A percentile compares a stretch with the other conserved stretches of the same genome.
Conservation (phyloP, 164 flowering plant species). For the Warburgia ugandensis region DNA sequence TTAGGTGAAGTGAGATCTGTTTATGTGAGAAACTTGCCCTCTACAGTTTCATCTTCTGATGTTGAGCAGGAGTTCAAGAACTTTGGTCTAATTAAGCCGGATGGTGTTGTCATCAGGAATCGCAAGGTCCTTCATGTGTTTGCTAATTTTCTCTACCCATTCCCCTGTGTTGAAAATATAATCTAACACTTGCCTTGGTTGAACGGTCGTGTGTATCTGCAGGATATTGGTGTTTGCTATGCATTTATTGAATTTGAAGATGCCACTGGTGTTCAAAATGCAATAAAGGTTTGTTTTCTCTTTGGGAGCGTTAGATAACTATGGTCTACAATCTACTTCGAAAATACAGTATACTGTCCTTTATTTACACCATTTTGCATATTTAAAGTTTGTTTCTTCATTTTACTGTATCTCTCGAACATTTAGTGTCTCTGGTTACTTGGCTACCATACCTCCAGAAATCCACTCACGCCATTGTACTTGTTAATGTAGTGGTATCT, state of each 20-base stretch:
- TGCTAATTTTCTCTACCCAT: neutral
- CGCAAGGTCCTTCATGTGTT: constrained; percentile 46
- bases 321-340: too few species aligned
- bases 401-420: too few species aligned
- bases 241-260: constrained; percentile 97
- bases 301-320: neutral
- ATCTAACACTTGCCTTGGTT: neutral
- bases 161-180: neutral
- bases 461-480: too few species aligned
- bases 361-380: too few species aligned
- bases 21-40: constrained; percentile 47
- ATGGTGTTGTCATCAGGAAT: constrained; percentile 72
- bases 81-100: constrained; percentile 53
- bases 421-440: too few species aligned
- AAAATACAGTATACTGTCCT: too few species aligned
- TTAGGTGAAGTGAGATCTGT: constrained; percentile 45
- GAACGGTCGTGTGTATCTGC: constrained; percentile 57
- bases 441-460: too few species aligned
- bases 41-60: constrained; percentile 34
- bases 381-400: too few species aligned
- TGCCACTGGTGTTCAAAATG: constrained; percentile 57
- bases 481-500: too few species aligned
- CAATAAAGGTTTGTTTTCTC: constrained; percentile 53
- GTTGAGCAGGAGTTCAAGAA: constrained; percentile 39
- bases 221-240: constrained; percentile 73